A percentile compares a stretch with the other conserved stretches of the same genome.
Conservation (phyloP, 768 basidiomycete species). For the Hirschioporus abietinus region DNA sequence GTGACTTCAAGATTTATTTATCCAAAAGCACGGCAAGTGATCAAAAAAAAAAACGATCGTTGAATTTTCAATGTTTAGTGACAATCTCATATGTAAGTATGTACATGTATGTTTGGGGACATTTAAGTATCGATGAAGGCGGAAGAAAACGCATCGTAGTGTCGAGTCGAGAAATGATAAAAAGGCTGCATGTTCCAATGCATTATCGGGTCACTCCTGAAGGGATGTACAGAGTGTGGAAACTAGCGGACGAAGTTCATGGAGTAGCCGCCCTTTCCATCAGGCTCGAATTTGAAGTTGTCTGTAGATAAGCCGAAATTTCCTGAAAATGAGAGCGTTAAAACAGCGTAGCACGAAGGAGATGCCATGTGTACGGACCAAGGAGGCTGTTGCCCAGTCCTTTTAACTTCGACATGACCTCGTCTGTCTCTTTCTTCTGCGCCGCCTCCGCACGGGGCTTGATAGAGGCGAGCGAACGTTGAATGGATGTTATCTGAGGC, state of each 20-base stretch:
- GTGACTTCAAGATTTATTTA: too few relatives aligned
- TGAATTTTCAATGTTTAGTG: too few relatives aligned
- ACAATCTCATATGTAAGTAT: too few relatives aligned
- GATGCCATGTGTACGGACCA: slow-evolving; percentile 40
- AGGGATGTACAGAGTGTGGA: background rate
- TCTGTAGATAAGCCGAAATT: slow-evolving; percentile 93
- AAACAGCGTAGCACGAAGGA: background rate
- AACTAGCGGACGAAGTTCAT: slow-evolving; percentile 57
- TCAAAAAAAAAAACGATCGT: too few relatives aligned
- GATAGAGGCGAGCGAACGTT: slow-evolving; percentile 45
- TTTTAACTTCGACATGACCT: slow-evolving; percentile 92
- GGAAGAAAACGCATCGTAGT: too few relatives aligned
- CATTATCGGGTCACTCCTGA: too few relatives aligned
- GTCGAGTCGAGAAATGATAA: too few relatives aligned
- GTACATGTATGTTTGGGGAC: too few relatives aligned
- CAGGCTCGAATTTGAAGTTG: slow-evolving; percentile 95
- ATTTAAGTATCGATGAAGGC: too few relatives aligned
- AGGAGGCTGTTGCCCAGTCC: slow-evolving; percentile 86
- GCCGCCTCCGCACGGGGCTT: slow-evolving; percentile 68
- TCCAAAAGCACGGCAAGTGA: too few relatives aligned
- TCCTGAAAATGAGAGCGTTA: slow-evolving; percentile 37
- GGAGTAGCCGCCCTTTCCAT: slow-evolving; percentile 93
- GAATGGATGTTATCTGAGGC: slow-evolving; percentile 42
- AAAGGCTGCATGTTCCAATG: too few relatives aligned
- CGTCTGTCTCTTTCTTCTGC: slow-evolving; percentile 81